phyloP scores from a whole-genome alignment of 2,329 filamentous ascomycete species.

The Helotiales sp. region DNA sequence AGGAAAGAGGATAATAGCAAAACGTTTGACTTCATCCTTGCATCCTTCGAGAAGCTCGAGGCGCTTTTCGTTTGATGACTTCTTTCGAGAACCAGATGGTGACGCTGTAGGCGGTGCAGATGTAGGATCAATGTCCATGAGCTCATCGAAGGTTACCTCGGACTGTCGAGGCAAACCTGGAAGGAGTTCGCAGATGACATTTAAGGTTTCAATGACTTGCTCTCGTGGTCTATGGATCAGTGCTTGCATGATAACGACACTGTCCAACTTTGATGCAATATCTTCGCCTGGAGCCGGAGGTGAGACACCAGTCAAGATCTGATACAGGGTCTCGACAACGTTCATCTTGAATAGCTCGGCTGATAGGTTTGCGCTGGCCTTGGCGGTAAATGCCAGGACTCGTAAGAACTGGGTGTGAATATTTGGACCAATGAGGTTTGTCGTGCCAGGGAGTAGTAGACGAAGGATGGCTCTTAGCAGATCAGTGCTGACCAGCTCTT shows the following conservation, averaged over 20 bases:
- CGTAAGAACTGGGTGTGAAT: constrained; percentile 97
- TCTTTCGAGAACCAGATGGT: constrained; percentile 46
- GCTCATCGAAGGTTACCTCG: constrained; percentile 45
- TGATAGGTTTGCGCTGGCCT: constrained; percentile 82
- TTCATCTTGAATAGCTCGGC: constrained; percentile 94
- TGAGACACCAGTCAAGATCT: constrained; percentile 94
- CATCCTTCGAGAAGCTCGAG: constrained; percentile 81
- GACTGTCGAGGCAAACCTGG: constrained; percentile 66
- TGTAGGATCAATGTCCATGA: constrained; percentile 42
- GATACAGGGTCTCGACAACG: constrained; percentile 94
- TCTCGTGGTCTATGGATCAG: constrained; percentile 93
- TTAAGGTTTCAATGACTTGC: constrained; percentile 94
- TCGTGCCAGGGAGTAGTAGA: constrained; percentile 87
- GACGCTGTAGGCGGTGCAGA: constrained; percentile 44
- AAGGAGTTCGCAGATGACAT: constrained; percentile 93
- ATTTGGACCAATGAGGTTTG: constrained; percentile 88
- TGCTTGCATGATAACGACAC: constrained; percentile 97
- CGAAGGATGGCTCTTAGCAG: constrained; percentile 82
- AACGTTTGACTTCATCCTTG: constrained; percentile 83
- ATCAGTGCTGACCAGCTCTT: constrained; percentile 87
- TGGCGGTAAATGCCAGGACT: constrained; percentile 85
- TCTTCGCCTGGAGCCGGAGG: constrained; percentile 78
- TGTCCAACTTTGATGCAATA: constrained; percentile 84
- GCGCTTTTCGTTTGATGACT: constrained; percentile 73
- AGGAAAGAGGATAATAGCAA: constrained; percentile 89